Evolutionary conservation across 768 basidiomycete genomes (phyloP).

Genomic region (Lepiota venenata): DNA sequence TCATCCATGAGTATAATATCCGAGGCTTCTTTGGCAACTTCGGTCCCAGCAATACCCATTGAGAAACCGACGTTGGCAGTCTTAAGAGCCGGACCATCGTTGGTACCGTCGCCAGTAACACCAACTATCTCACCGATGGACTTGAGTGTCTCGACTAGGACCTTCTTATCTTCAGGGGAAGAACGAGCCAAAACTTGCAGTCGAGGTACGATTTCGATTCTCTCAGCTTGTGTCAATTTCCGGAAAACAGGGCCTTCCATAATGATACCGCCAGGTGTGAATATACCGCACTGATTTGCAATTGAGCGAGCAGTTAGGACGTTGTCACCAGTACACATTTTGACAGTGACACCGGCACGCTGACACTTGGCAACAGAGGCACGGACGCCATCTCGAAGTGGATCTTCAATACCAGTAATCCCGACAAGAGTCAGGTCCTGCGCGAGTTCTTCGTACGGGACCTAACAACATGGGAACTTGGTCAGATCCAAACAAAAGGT

Average conservation of each 20-base stretch:
- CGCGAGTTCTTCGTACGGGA: conserved; percentile 67
- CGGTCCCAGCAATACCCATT: conserved; percentile 95
- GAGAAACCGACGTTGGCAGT: conserved; percentile 96
- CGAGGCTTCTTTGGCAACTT: conserved; percentile 98
- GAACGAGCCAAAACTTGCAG: conserved; percentile 97
- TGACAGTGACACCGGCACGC: conserved; percentile 87
- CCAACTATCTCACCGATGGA: conserved; percentile 87
- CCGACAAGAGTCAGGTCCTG: conserved; percentile 79
- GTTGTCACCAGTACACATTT: conserved; percentile 99
- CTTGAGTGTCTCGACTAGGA: conserved; percentile 87
- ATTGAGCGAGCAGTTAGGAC: conserved; percentile 96
- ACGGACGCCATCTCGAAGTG: conserved; percentile 84
- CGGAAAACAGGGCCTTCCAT: conserved; percentile 98
- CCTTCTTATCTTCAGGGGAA: conserved; percentile 95
- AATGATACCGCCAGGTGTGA: conserved; percentile 88
- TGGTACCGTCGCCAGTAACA: conserved; percentile 97
- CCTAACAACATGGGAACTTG: conserved; percentile 30
- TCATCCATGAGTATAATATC: conserved; percentile 99
- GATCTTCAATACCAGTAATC: conserved; percentile 95
- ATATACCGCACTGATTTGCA: conserved; percentile 94
- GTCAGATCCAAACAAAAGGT: conserved; percentile 10
- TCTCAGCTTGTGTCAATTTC: conserved; percentile 63
- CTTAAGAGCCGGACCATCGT: conserved; percentile 96
- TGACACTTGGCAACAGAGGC: conserved; percentile 87
- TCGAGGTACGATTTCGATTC: conserved; percentile 82